phyloP scores from a whole-genome alignment of 78 protist species.

The Dictyostelium discoideum region DNA sequence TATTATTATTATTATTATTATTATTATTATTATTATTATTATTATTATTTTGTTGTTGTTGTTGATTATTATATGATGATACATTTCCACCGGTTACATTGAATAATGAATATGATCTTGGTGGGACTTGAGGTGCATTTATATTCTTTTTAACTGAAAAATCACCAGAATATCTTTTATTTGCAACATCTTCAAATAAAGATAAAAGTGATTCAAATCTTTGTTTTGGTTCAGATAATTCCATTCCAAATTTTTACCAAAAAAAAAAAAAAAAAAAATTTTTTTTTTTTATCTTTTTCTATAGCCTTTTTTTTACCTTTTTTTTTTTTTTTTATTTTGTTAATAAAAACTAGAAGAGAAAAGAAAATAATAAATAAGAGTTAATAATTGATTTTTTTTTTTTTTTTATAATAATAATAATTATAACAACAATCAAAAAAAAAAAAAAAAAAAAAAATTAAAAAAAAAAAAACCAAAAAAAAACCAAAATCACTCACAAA shows the following conservation, averaged over 20 bases:
- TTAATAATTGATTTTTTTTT: too few species aligned
- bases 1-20: not conserved
- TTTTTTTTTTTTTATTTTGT: not conserved
- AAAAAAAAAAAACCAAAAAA: too few species aligned
- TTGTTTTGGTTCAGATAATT: not conserved
- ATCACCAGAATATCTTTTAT: not conserved
- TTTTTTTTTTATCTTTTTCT: not conserved
- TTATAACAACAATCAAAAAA: too few species aligned
- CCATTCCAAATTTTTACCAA: not conserved
- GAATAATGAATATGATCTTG: not conserved
- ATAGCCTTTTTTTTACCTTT: not conserved
- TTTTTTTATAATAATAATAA: too few species aligned
- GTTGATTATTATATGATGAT: not conserved
- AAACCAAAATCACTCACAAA: too few species aligned
- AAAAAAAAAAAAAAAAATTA: too few species aligned
- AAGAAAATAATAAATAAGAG: too few species aligned
- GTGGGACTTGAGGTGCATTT: not conserved
- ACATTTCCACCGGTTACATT: not conserved
- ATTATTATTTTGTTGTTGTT: not conserved
- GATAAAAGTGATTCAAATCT: conserved; percentile 5
- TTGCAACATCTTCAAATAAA: conserved; percentile 7
- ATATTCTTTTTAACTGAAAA: not conserved
- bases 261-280: not conserved
- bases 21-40: not conserved
- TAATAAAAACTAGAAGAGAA: not conserved